Base-by-base conservation (phyloP, 164 flowering plant genomes). In the Cinnamomum chago region DNA sequence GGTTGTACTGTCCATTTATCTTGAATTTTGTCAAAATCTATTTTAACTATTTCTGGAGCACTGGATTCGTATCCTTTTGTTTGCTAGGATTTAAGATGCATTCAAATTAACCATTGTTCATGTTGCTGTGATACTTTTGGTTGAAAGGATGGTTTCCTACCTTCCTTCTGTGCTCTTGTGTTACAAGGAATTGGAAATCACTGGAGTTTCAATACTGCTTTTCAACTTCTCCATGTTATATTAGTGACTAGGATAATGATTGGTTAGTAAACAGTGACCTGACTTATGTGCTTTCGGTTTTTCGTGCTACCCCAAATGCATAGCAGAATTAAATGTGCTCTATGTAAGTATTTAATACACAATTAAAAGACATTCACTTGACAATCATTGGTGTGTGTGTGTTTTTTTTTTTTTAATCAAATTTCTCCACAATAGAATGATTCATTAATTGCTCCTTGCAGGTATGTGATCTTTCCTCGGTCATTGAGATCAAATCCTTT, bases 401-500 rank as follows among this genome's bases (percentile, higher is more conserved):
- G 2, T 24, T 24, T 24, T 24, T 67, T 15, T 67, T 28, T 67
- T 28, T 64, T 1, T 2, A 22, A 22, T 64, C 24, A 64, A 55
- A 13, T 17, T 55, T 14, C n/a, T 55, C n/a, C 40, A 33, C 28
- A 30, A 28, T 28, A 28, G 35, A 33, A 67, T 67, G 40, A 17
- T 40, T 50, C 27, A 23, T 68, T 68, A n/a, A 69, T 13, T 65
- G 67, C 82, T 75, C n/a, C 67, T 76, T 83, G 78, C 84, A 95
- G 98, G 86, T 95, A 0, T 95, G 98, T 82, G 98, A 95, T 86
- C 87, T 95, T 76, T 93, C 99, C n/a, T 90, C 96, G 27, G 70
- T 87, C 72, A 80, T 73, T 72, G 96, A 89, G n/a, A 81, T 95
- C 83, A 92, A 93, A 84, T 88, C 98, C 28, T 88, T 93, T 75